Percentiles rank a stretch among this genome's conserved stretches.
Conservation (phyloP, 177 flowering plant genomes). For the Vitis hybrid region DNA sequence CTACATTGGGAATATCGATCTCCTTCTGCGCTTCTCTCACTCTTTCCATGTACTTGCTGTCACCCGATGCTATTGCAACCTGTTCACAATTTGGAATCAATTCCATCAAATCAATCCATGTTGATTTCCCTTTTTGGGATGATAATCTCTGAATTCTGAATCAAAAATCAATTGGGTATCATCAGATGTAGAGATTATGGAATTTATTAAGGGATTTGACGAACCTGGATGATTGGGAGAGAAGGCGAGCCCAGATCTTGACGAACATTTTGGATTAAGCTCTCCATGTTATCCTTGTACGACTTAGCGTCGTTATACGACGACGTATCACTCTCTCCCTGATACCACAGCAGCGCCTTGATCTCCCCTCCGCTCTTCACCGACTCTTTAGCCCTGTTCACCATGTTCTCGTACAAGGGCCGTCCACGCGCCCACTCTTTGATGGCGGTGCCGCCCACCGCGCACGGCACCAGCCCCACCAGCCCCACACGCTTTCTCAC, state of each 20-base stretch:
- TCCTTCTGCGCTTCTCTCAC: slow-evolving; percentile 73
- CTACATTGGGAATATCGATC: slow-evolving; percentile 54
- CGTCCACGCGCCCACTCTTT: slow-evolving; percentile 82
- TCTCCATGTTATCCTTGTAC: slow-evolving; percentile 69
- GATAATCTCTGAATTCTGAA: no score
- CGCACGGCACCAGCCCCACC: slow-evolving; percentile 88
- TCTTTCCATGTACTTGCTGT: slow-evolving; percentile 42
- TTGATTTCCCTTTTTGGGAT: no score
- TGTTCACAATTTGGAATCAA: slow-evolving; percentile 13
- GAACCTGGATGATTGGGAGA: slow-evolving; percentile 82
- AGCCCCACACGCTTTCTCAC: slow-evolving; percentile 22
- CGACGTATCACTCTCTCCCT: slow-evolving; percentile 90
- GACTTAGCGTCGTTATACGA: slow-evolving; percentile 43
- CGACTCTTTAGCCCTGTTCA: slow-evolving; percentile 59
- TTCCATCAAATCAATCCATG: no score
- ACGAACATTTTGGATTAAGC: slow-evolving; percentile 49
- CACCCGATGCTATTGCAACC: slow-evolving; percentile 92
- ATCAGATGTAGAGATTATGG: no score
- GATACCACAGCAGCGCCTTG: slow-evolving; percentile 78
- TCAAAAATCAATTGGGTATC: no score
- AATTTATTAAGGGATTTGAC: background rate
- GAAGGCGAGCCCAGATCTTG: slow-evolving; percentile 61
- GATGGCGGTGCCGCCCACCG: slow-evolving; percentile 90
- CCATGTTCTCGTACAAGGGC: slow-evolving; percentile 69
- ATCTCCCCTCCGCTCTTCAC: slow-evolving; percentile 49